Base-by-base conservation (phyloP, 805 yeast species). In the Tetrapisispora nanseiensis region DNA sequence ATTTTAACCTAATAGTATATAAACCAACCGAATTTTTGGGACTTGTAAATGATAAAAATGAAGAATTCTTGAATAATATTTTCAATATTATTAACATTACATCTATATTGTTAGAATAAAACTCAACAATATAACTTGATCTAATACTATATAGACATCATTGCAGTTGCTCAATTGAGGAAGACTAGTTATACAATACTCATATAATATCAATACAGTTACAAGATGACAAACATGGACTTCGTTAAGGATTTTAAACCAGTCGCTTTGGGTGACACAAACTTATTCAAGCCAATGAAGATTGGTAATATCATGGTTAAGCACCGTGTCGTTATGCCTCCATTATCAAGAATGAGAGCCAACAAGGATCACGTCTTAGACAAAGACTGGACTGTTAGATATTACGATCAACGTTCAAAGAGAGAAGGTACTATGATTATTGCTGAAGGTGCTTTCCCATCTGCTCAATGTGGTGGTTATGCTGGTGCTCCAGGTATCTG, bases 371-470 rank as follows among this genome's bases (percentile, higher is more conserved):
- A 63, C 48, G 57, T 62, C 21, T 68, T 75, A 20, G 67, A 74
- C 26, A 52, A 44, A 31, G 75, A 72, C 29, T 65, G 74, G 44
- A 65, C 70, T 46, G 54, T 61, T n/a, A 63, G 70, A 46, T 78
- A 80, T 57, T 82, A 82, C 52, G 65, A 55, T 22, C 75, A 76
- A 50, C 67, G 85, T 50, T 70, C 85, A 0, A 52, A 62, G 37
- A 60, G 62, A 43, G 72, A 74, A 16, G 86, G 86, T 16, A 71
- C 83, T 15, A 59, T 82, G 46, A 47, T 80, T 26, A 71, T 77
- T 48, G 62, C 80, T 8, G 87, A 81, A 56, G 86, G 78, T 12
- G 71, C 81, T 1, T 68, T 67, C 50, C 68, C 69, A n/a, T 62
- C 75, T 12, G 52, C 62, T 1, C 62, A 55, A 42, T 58, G 63